These are phyloP conservation scores for Cruciata laevipes DNA, from an alignment of 257 asterid species.

Conservation along the genomic window DNA sequence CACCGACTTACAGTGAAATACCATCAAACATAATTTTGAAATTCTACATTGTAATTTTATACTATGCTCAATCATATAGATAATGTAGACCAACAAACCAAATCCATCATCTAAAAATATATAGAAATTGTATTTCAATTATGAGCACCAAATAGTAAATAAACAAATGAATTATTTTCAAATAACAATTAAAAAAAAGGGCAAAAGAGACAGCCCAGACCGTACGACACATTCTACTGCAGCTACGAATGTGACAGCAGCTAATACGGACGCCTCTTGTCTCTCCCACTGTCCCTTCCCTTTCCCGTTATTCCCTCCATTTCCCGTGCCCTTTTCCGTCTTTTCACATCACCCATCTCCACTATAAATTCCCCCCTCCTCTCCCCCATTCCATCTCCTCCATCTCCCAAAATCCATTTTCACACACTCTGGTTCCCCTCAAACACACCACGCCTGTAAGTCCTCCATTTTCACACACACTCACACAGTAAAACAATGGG, in stretches of 20 bases:
- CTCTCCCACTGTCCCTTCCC: constrained; percentile 15
- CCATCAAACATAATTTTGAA: no score
- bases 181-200: no score
- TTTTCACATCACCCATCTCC: constrained; percentile 12
- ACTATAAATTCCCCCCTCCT: background rate
- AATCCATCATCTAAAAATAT: background rate
- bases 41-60: no score
- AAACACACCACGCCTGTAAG: background rate
- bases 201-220: constrained; percentile 17
- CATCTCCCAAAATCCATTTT: background rate
- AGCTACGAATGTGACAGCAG: constrained; percentile 17
- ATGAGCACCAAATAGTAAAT: background rate
- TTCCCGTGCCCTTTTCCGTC: constrained; percentile 28
- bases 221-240: constrained; percentile 24
- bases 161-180: background rate
- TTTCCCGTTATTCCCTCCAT: background rate
- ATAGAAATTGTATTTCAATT: background rate
- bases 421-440: background rate
- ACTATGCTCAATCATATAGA: background rate
- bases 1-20: no score
- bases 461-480: background rate
- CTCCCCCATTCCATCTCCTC: background rate
- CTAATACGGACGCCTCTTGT: constrained; percentile 26
- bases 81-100: background rate
- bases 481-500: constrained; percentile 42